Base-by-base conservation (phyloP, 148 eudicot genomes). In the Rhododendron molle region DNA sequence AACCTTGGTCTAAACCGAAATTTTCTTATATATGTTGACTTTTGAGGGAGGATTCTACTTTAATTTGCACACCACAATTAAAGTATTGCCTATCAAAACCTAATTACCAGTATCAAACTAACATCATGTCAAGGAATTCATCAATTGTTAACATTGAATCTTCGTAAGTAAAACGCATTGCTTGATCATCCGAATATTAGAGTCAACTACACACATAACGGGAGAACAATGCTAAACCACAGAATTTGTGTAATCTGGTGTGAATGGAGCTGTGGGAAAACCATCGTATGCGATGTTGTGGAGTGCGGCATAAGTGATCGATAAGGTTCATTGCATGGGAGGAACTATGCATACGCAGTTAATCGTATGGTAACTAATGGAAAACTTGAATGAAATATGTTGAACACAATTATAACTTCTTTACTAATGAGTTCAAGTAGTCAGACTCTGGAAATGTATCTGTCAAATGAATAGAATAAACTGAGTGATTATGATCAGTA, bases 231-330 rank as follows among this genome's bases (percentile, higher is more conserved):
- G 32, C 3, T 80, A 34, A 40, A 23, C 72, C 69, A 30, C 28
- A 69, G 49, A 4, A 30, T 13, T 49, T 15, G 16, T 26, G 74
- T 4, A n/a, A 76, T 13, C n/a, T 23, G 76, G 81, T 76, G 73
- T 10, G 43, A 36, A 84, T 56, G 81, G 49, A 73, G 26, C 8
- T 72, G 43, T 65, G 15, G n/a, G 34, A 50, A 47, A 15, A 84
- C 56, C 9, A 28, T 81, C 81, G 73, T 72, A 72, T 72, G 71
- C 72, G 9, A 54, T 81, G 84, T 81, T 46, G 54, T 49, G 80
- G 43, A 71, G 71, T 81, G 52, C 73, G 84, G 83, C n/a, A 52
- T 5, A 80, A 76, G 10, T 18, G 2, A 40, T 40, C 44, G 1
- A 21, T 4, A 23, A 21, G 3, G 49, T 43, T 21, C 46, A 78